Evolutionary conservation across 2,329 filamentous ascomycete species (phyloP).

Genomic region (Aspergillus aculeatus): DNA sequence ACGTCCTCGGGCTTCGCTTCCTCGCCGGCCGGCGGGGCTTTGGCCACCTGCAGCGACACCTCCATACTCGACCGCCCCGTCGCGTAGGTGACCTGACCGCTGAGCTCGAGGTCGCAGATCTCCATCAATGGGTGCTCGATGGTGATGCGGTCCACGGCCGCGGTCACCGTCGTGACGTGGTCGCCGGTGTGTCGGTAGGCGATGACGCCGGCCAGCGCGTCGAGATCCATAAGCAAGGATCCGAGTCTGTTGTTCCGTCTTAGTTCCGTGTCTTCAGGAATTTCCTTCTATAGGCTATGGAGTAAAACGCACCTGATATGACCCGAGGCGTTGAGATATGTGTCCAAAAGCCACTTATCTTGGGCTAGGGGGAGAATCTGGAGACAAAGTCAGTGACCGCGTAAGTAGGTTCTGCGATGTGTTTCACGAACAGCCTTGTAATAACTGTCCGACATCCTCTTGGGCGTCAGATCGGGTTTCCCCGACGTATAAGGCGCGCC

Average conservation of each 20-base stretch:
- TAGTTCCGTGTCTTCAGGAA: neutral
- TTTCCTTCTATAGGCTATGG: too few relatives aligned
- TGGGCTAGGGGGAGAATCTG: conserved; percentile 66
- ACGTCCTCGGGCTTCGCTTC: conserved; percentile 58
- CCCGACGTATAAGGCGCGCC: conserved; percentile 24
- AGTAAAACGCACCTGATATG: conserved; percentile 59
- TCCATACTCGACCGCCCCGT: conserved; percentile 72
- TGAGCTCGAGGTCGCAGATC: conserved; percentile 75
- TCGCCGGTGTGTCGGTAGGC: conserved; percentile 72
- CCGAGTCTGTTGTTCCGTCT: conserved; percentile 52
- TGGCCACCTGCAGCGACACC: conserved; percentile 71
- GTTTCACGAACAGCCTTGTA: conserved; percentile 59
- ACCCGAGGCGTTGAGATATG: conserved; percentile 73
- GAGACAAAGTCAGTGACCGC: conserved; percentile 18
- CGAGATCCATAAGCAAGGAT: conserved; percentile 75
- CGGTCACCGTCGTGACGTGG: conserved; percentile 62
- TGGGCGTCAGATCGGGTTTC: conserved; percentile 61
- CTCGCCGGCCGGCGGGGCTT: conserved; percentile 61
- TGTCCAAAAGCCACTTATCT: conserved; percentile 75
- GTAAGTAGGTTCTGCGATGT: neutral
- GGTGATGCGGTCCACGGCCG: conserved; percentile 62
- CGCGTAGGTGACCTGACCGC: conserved; percentile 67
- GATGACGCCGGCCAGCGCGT: conserved; percentile 73
- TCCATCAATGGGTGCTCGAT: conserved; percentile 71
- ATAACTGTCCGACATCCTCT: conserved; percentile 70